A percentile compares a stretch with the other conserved stretches of the same genome.
Evolutionary conservation across 2,329 filamentous ascomycete genomes (phyloP).

Genomic region (Xylariaceae sp.): DNA sequence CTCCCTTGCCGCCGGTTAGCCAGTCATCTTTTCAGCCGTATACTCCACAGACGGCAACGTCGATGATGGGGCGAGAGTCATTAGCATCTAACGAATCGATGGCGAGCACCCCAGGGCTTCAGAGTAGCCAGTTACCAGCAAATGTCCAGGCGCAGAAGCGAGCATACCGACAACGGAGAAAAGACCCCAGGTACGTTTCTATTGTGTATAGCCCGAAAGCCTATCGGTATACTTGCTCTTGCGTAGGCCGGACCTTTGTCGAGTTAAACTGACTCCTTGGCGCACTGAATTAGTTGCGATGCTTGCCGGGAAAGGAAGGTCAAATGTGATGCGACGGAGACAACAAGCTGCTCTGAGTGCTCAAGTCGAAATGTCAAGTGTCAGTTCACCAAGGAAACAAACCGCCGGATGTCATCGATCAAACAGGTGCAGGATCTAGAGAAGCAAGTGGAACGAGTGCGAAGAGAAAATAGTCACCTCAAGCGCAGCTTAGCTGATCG

Average conservation of each 20-base stretch:
- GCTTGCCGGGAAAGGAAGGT: conserved; percentile 85
- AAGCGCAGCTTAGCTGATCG: conserved; percentile 60
- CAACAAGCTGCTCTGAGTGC: conserved; percentile 93
- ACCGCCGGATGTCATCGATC: conserved; percentile 97
- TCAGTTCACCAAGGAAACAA: conserved; percentile 98
- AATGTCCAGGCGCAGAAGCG: conserved; percentile 76
- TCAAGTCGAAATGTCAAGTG: conserved; percentile 95
- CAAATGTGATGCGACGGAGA: conserved; percentile 95
- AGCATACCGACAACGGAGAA: conserved; percentile 89
- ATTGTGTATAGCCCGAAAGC: too few species aligned
- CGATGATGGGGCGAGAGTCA: conserved; percentile 57
- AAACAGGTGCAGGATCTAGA: conserved; percentile 98
- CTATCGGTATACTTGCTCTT: background rate
- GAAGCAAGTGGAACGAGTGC: conserved; percentile 79
- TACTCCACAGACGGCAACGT: conserved; percentile 47
- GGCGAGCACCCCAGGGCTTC: conserved; percentile 51
- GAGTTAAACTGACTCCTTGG: conserved; percentile 10
- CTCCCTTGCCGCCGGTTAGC: conserved; percentile 47
- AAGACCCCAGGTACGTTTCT: conserved; percentile 68
- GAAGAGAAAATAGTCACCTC: conserved; percentile 74
- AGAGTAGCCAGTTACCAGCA: conserved; percentile 39
- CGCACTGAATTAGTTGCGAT: conserved; percentile 63
- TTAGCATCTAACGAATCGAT: conserved; percentile 58
- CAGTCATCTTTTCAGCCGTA: conserved; percentile 50
- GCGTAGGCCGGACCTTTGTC: background rate